Conservation (phyloP, 2,329 filamentous ascomycete genomes). For the Stenocarpella maydis region DNA sequence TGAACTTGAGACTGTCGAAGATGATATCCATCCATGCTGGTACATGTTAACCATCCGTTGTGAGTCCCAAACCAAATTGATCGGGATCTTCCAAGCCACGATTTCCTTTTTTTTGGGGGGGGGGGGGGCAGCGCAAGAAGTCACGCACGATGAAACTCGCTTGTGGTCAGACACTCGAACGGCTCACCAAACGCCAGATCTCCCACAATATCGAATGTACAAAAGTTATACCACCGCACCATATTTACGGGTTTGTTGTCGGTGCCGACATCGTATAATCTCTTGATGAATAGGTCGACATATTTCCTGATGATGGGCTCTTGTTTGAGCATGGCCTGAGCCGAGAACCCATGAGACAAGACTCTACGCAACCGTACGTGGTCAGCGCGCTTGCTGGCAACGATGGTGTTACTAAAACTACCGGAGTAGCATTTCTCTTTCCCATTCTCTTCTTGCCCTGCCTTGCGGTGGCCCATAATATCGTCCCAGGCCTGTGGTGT, state of each 20-base stretch:
- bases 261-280: background rate
- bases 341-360: constrained; percentile 10
- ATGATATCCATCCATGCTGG: background rate
- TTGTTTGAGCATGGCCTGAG: background rate
- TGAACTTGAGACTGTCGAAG: constrained; percentile 27
- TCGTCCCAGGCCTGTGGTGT: background rate
- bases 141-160: background rate
- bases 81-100: too few relatives aligned
- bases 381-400: background rate
- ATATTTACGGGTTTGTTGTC: background rate
- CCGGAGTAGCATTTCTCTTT: background rate
- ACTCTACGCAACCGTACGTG: constrained; percentile 2
- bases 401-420: background rate
- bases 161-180: background rate
- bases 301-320: constrained; percentile 5
- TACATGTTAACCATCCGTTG: too few relatives aligned
- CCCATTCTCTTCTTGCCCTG: background rate
- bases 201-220: constrained; percentile 50
- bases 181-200: constrained; percentile 44
- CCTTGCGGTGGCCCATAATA: constrained; percentile 6
- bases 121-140: too few relatives aligned
- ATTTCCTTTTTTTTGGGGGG: too few relatives aligned
- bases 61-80: too few relatives aligned
- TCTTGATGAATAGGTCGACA: background rate
- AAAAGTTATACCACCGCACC: constrained; percentile 40